Evolutionary conservation across 768 basidiomycete species (phyloP).

Genomic region (Cystobasidium onofrii): DNA sequence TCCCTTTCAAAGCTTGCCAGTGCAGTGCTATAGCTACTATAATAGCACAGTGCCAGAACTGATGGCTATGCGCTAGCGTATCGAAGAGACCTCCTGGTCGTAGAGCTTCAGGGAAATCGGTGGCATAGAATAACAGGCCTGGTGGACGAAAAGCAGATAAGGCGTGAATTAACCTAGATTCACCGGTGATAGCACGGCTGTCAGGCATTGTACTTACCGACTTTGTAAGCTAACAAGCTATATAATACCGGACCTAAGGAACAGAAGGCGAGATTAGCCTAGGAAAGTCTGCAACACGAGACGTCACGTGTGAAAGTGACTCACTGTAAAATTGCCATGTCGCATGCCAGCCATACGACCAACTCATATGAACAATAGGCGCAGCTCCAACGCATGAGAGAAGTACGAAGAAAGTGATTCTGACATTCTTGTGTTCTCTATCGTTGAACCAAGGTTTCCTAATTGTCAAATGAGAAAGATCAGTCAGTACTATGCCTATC

Average conservation of each 20-base stretch:
- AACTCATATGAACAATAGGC: slow-evolving; percentile 40
- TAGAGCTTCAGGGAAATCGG: slow-evolving; percentile 28
- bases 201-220: background rate
- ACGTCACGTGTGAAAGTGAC: background rate
- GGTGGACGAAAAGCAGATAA: background rate
- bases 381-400: slow-evolving; percentile 39
- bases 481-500: background rate
- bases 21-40: slow-evolving; percentile 25
- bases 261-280: background rate
- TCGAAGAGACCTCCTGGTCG: slow-evolving; percentile 33
- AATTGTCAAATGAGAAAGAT: too few relatives aligned
- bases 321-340: slow-evolving; percentile 39
- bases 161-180: background rate
- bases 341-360: slow-evolving; percentile 30
- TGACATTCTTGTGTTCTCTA: slow-evolving; percentile 33
- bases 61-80: slow-evolving; percentile 24
- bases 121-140: slow-evolving; percentile 26
- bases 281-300: background rate
- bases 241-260: slow-evolving; percentile 24
- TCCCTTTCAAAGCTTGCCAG: slow-evolving; percentile 21
- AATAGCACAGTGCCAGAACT: slow-evolving; percentile 31
- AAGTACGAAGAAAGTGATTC: slow-evolving; percentile 43
- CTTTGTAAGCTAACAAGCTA: slow-evolving; percentile 13
- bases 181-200: background rate
- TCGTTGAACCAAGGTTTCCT: slow-evolving; percentile 40